Conservation (phyloP, 352 stramenopile species). For the Pythium guiyangense region DNA sequence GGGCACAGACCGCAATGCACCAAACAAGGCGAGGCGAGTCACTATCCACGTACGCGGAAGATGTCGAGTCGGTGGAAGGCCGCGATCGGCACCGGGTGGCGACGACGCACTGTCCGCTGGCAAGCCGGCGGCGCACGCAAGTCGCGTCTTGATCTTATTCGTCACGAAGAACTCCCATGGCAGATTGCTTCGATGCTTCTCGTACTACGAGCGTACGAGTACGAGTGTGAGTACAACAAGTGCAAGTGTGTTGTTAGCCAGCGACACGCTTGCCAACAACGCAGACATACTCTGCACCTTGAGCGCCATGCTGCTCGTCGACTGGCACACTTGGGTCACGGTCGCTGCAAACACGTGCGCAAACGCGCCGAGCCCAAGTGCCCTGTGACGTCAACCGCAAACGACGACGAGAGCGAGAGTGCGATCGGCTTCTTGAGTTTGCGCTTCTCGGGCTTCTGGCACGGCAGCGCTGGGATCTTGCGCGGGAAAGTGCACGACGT, state of each 20-base stretch:
- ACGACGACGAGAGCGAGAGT: conserved; percentile 26
- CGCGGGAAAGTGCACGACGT: conserved; percentile 38
- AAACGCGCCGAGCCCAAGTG: conserved; percentile 70
- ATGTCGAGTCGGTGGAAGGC: conserved; percentile 49
- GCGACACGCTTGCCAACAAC: neutral
- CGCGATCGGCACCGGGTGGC: conserved; percentile 22
- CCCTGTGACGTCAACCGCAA: conserved; percentile 39
- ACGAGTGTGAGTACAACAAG: no score
- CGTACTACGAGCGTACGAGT: conserved; percentile 31
- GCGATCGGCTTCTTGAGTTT: conserved; percentile 55
- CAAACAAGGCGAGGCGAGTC: neutral
- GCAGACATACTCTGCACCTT: conserved; percentile 37
- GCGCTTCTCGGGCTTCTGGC: conserved; percentile 31
- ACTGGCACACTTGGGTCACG: conserved; percentile 20
- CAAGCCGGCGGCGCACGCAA: conserved; percentile 20
- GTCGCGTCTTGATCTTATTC: conserved; percentile 38
- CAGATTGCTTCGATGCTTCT: conserved; percentile 64
- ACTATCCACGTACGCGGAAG: conserved; percentile 35
- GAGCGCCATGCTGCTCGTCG: conserved; percentile 35
- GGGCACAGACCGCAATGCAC: neutral
- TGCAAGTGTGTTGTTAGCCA: neutral
- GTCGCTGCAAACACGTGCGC: conserved; percentile 67
- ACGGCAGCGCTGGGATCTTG: conserved; percentile 45
- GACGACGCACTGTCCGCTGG: conserved; percentile 13
- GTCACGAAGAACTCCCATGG: conserved; percentile 81